Percentiles rank a stretch among this genome's conserved stretches.
These are phyloP conservation scores for Graphiopsis chlorocephala DNA, from an alignment of 2,329 filamentous ascomycete species.

Conservation along the genomic window DNA sequence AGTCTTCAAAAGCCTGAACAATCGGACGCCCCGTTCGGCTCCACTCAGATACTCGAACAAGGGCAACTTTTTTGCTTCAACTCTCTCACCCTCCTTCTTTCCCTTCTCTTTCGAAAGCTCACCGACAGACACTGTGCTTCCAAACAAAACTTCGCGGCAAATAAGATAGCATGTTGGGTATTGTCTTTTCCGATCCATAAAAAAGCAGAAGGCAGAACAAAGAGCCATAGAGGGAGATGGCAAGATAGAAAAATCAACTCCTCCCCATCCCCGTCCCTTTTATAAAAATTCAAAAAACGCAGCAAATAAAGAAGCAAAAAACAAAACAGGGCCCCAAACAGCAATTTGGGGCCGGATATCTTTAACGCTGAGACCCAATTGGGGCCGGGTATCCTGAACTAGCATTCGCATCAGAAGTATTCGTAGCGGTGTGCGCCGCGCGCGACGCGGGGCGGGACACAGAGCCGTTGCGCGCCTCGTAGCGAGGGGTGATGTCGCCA, in stretches of 20 bases:
- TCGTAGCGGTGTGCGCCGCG: conserved; percentile 7
- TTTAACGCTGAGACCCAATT: conserved; percentile 39
- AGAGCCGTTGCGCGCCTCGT: conserved; percentile 24
- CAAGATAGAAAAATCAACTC: conserved; percentile 4
- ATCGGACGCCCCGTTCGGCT: not conserved
- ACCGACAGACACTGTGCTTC: not conserved
- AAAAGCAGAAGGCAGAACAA: conserved; percentile 12
- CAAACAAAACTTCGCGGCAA: not conserved
- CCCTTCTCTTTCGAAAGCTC: not conserved
- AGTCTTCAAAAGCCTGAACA: not conserved
- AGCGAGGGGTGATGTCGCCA: conserved; percentile 37
- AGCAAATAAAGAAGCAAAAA: conserved; percentile 17
- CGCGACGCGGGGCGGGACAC: conserved; percentile 11
- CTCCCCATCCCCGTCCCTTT: conserved; percentile 12
- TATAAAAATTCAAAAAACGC: conserved; percentile 14
- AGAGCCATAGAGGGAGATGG: conserved; percentile 5
- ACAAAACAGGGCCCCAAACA: conserved; percentile 14
- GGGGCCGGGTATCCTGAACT: conserved; percentile 41
- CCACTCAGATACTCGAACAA: not conserved
- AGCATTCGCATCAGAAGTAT: conserved; percentile 27
- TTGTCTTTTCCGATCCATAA: conserved; percentile 11
- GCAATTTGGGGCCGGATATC: conserved; percentile 15
- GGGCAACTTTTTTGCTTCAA: not conserved
- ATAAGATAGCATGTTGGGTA: conserved; percentile 9
- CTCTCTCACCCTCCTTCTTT: not conserved